Base-by-base conservation (phyloP, 306 rosid species). In the Gynostemma pentaphyllum region DNA sequence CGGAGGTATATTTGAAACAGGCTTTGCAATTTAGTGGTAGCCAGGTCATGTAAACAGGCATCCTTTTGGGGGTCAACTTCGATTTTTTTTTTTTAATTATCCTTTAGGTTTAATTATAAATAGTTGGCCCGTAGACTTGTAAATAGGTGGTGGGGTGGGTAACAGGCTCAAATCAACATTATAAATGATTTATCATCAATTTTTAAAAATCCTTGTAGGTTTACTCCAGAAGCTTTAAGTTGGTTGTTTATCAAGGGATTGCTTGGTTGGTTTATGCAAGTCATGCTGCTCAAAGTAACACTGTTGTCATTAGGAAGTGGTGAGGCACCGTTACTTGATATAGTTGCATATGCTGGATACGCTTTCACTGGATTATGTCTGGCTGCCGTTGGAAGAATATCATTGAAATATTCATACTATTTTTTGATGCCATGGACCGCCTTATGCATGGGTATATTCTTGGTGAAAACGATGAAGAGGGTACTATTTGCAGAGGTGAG, bases 391-490 rank as follows among this genome's bases (percentile, higher is more conserved):
- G 96, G 94, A 70, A 84, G 85, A 68, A 73, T 92, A 44, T n/a
- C 85, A 18, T 78, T 57, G 64, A 76, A 88, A 19, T 82, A 82
- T 77, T 78, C 88, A 0, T 92, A 88, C 81, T 92, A 88, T 68
- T 72, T 86, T 78, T 70, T 92, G 72, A 86, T 92, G 95, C 94
- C 95, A 14, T 88, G 90, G 85, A 70, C 95, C 74, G 89, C 95
- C 65, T 55, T 88, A 68, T 86, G 94, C 87, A 92, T 88, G 96
- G 99, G 95, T 81, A 55, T 84, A 9, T 92, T 92, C 72, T 80
- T 92, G 80, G 99, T 92, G 83, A 92, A 92, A 80, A 88, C 95
- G 7, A 83, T 88, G 94, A 88, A 92, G 71, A 80, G 99, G 67
- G 97, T 88, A 41, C 90, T 92, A 41, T 88, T 92, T 53, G 96